Base-by-base conservation (phyloP, 805 yeast genomes). In the Myxozyma mucilagina region DNA sequence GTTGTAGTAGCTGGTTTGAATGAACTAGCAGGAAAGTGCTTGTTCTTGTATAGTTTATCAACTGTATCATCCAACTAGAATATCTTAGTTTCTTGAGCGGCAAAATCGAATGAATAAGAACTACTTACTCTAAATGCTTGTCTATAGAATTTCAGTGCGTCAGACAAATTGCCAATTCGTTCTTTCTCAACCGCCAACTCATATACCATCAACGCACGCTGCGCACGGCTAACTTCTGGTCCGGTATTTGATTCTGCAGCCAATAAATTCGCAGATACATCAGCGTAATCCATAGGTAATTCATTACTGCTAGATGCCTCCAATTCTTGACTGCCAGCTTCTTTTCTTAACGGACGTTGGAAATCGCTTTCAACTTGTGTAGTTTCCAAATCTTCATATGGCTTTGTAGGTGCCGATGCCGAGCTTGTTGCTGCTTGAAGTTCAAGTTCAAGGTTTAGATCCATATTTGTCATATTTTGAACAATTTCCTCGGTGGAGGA, bases 121-220 rank as follows among this genome's bases (percentile, higher is more conserved):
- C 11, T 20, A 47, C 62, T 20, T 57, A 84, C 72, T 67, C 81
- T 84, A 71, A 85, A 81, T 1, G 97, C 96, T 64, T 80, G 79
- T 63, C 96, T 77, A 73, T 91, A 91, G 65, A 75, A 80, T 52
- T 78, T 82, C 32, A 89, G 84, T 1, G 97, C 97, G 69, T 90
- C 96, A n/a, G 89, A 80, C 83, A 90, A 80, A 63, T 84, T 77
- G 0, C 97, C 97, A 53, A 78, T 81, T 38, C 81, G 76, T 73
- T 91, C 97, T 69, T 86, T 86, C 51, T 80, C 83, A 0, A 86
- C 82, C 2, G 90, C 97, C 53, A 78, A 73, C 67, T 87, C 90
- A 76, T 89, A 90, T 24, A 82, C 74, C 54, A 77, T 78, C 45
- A 90, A 74, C 1, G 96, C 96, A 44, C 61, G 20, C 45, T 63